Percentiles rank a stretch among this genome's conserved stretches.
Evolutionary conservation across 345 rosid genomes (phyloP).

Genomic region (Clausena lansium): DNA sequence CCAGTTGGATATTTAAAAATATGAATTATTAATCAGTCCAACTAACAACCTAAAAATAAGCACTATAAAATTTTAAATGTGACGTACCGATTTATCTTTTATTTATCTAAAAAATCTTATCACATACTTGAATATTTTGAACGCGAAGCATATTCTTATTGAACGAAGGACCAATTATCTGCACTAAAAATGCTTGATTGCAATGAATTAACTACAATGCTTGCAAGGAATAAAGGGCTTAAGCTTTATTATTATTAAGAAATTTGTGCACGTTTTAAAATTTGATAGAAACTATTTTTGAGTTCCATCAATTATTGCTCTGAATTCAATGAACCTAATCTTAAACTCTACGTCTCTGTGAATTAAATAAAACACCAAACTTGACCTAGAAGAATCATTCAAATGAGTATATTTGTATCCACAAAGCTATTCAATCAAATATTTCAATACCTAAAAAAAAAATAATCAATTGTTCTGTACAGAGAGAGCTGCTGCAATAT

Average conservation of each 20-base stretch:
- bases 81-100: not conserved
- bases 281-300: not conserved
- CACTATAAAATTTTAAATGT: not conserved
- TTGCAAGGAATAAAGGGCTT: not conserved
- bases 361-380: not conserved
- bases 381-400: conserved; percentile 16
- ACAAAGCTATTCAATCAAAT: conserved; percentile 1
- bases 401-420: conserved; percentile 2
- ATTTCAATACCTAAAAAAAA: not conserved
- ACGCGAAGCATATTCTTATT: not conserved
- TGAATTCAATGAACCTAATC: not conserved
- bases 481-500: not conserved
- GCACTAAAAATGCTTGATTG: not conserved
- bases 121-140: not conserved
- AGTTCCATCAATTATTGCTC: not conserved
- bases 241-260: not conserved
- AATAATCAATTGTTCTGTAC: too few relatives aligned
- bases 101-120: too few relatives aligned
- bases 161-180: not conserved
- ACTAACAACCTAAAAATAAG: not conserved
- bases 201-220: not conserved
- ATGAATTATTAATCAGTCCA: not conserved
- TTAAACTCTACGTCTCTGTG: not conserved
- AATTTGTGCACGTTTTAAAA: not conserved
- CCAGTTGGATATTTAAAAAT: not conserved